Base-by-base conservation (phyloP, 2,329 filamentous ascomycete genomes). In the Rhynchosporium graminicola region DNA sequence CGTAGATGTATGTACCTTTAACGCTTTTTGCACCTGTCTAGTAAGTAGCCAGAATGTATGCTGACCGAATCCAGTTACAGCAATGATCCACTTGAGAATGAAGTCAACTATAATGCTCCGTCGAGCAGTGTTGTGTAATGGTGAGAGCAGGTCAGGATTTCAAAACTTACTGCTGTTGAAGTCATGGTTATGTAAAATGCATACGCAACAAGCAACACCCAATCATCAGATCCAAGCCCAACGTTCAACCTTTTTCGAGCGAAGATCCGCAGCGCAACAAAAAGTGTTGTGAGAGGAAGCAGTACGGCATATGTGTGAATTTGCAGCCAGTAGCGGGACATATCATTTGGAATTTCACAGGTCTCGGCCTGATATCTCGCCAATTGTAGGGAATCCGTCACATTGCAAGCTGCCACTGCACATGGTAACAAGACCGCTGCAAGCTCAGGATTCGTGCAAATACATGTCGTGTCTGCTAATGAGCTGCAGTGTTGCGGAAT, bases 351-450 rank as follows among this genome's bases (percentile, higher is more conserved):
- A 2, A 73, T 74, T 36, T 73, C 71, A 60, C 79, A 80, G 45
- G 70, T 69, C 20, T 76, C 74, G 13, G 69, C 61, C 2, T 77
- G 78, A 51, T 75, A 72, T 65, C 79, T 80, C 65, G 79, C 77
- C 2, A 78, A 78, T 20, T 72, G 76, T 31, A 79, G 61, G 9
- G 73, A 69, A 48, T 79, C 73, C 10, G 72, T 73, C 38, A 76
- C 67, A 3, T 74, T 76, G 67, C 76, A 77, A n/a, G 67, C 72
- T 6, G 69, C 38, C 7, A 64, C 10, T 5, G 77, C 72, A 50
- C 77, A 79, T 36, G 65, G 60, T 9, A 70, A 70, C 4, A 78
- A 68, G 28, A 68, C 67, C 0, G 61, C 65, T 12, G 72, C 73
- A 28, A 78, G 70, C 2, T 68, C 67, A 1, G 60, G 57, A 59